Base-by-base conservation (phyloP, 495 filamentous ascomycete genomes). In the Penicillium salamii region DNA sequence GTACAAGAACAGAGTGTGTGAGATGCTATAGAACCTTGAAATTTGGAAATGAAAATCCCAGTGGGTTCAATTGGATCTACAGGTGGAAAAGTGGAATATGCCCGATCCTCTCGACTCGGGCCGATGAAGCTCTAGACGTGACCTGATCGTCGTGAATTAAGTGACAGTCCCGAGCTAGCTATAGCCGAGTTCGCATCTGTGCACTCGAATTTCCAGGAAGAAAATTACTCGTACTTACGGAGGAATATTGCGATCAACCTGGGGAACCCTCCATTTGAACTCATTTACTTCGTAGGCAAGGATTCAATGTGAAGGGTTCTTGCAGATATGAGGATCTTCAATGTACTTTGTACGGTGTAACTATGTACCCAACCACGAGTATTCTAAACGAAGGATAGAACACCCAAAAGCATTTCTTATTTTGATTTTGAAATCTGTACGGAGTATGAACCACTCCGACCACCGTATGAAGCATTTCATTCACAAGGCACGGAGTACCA, bases 81-180 rank as follows among this genome's bases (percentile, higher is more conserved):
- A n/a, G n/a, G n/a, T n/a, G 13, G 31, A 48, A 17, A 32, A 21
- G 15, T 14, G 6, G 34, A 12, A 31, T 39, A 15, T 3, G 39
- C 20, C 19, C 33, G 26, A 11, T 19, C 13, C 14, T 32, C 24
- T 32, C 24, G 13, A 40, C 29, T 32, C 24, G 33, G 45, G 46
- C 26, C 42, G 21, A 34, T 43, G 46, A 44, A 54, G 58, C 50
- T 61, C 47, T 51, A 50, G 54, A 44, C 46, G 23, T 34, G 20
- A 34, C 46, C 51, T 57, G 54, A 42, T 54, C 54, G 47, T 24
- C 42, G 46, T 8, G 46, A 20, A 13, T 49, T 36, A 34, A 57
- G 41, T 50, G 44, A 51, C 49, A 55, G 49, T 45, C 35, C 42
- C 42, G 11, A 29, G 14, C 18, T n/a, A 33, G 44, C 15, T 9